Percentiles rank a stretch among this genome's conserved stretches.
Conservation (phyloP, 306 rosid genomes). For the Phaseolus lunatus region DNA sequence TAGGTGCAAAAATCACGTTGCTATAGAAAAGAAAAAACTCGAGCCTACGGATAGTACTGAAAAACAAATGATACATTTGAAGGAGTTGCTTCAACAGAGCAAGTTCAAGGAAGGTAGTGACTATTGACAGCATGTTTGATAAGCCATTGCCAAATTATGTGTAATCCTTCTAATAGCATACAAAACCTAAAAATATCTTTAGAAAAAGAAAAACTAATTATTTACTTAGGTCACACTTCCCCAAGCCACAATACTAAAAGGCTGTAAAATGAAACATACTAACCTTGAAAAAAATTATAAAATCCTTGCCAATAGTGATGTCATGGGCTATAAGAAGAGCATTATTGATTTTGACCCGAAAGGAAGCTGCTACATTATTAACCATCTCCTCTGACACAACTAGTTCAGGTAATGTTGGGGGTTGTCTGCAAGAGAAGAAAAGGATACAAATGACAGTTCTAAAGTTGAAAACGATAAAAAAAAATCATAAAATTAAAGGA, state of each 20-base stretch:
- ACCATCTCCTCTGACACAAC: conserved; percentile 97
- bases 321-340: conserved; percentile 91
- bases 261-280: conserved; percentile 38
- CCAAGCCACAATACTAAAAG: conserved; percentile 30
- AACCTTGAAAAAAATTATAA: conserved; percentile 86
- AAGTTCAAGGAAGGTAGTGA: neutral
- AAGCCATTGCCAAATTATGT: neutral
- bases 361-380: conserved; percentile 81
- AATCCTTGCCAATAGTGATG: conserved; percentile 94
- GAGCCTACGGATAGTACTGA: neutral
- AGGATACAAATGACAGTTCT: conserved; percentile 27
- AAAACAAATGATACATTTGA: neutral
- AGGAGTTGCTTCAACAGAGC: neutral
- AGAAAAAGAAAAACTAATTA: conserved; percentile 12
- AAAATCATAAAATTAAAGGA: conserved; percentile 12
- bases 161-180: conserved; percentile 15
- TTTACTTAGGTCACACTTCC: conserved; percentile 14
- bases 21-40: neutral
- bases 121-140: neutral
- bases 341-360: conserved; percentile 87
- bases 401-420: conserved; percentile 65
- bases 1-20: neutral
- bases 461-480: conserved; percentile 27
- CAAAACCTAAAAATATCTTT: conserved; percentile 18
- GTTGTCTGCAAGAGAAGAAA: conserved; percentile 64